Conservation (phyloP, 495 filamentous ascomycete genomes). For the Barbatosphaeria neglecta region DNA sequence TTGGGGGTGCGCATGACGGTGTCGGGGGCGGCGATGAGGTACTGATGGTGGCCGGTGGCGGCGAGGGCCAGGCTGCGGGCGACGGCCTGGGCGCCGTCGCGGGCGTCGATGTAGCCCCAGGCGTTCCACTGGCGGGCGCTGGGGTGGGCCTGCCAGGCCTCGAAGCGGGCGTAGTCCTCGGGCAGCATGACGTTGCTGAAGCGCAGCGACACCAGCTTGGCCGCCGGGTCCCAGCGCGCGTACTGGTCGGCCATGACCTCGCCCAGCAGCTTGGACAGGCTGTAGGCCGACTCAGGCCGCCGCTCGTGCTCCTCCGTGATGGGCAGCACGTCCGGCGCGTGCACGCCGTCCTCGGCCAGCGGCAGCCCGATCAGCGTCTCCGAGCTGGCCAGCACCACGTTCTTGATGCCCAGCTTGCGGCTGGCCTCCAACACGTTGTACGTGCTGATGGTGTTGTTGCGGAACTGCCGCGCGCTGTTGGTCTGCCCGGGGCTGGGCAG, state of each 20-base stretch:
- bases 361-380: slow-evolving; percentile 1
- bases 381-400: background rate
- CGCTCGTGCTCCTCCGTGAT: background rate
- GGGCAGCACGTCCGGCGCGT: background rate
- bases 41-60: background rate
- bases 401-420: slow-evolving; percentile 1
- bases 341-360: background rate
- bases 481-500: background rate
- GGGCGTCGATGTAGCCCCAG: slow-evolving; percentile 1
- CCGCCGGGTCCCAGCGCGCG: background rate
- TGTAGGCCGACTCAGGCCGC: background rate
- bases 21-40: background rate
- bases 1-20: background rate
- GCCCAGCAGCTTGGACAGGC: background rate
- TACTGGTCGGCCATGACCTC: slow-evolving; percentile 1
- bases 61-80: background rate
- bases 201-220: background rate
- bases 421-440: background rate
- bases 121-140: background rate
- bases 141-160: background rate
- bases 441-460: slow-evolving; percentile 1
- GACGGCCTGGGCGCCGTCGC: background rate
- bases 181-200: slow-evolving; percentile 1
- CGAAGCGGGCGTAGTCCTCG: background rate
- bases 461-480: background rate